Percentiles rank a stretch among this genome's conserved stretches.
These are phyloP conservation scores for Lipomyces sp. DNA, from an alignment of 805 yeast species.

Conservation along the genomic window DNA sequence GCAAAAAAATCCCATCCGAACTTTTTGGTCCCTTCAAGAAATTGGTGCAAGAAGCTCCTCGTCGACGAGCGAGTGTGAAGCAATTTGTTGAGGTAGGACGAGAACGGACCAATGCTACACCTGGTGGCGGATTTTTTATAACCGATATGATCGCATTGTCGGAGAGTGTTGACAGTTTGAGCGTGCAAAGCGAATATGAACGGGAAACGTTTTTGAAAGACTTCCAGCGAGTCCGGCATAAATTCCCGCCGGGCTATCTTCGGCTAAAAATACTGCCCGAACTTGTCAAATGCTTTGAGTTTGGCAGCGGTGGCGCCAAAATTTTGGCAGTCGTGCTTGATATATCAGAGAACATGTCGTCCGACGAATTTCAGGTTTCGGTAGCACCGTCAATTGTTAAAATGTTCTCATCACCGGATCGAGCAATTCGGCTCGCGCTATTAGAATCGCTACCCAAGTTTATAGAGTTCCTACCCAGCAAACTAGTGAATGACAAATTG, in stretches of 20 bases:
- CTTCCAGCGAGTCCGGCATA: constrained; percentile 46
- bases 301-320: constrained; percentile 43
- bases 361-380: constrained; percentile 48
- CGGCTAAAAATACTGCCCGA: constrained; percentile 74
- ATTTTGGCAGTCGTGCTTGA: constrained; percentile 43
- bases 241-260: constrained; percentile 58
- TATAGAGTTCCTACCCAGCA: constrained; percentile 55
- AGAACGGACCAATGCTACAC: constrained; percentile 22
- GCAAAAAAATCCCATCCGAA: constrained; percentile 47
- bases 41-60: constrained; percentile 48
- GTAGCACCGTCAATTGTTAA: constrained; percentile 68
- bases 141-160: constrained; percentile 59
- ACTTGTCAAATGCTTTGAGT: constrained; percentile 54
- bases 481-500: constrained; percentile 70
- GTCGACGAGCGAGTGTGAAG: constrained; percentile 49
- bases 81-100: constrained; percentile 41
- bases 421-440: constrained; percentile 76
- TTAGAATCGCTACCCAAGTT: constrained; percentile 65
- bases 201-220: constrained; percentile 54
- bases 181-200: constrained; percentile 58
- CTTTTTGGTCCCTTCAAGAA: constrained; percentile 50
- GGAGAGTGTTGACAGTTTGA: constrained; percentile 59
- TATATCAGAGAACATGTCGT: constrained; percentile 43
- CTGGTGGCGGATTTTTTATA: constrained; percentile 39
- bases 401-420: constrained; percentile 68